Conservation (phyloP, 2,329 filamentous ascomycete species). For the Penicillium corylophilum region DNA sequence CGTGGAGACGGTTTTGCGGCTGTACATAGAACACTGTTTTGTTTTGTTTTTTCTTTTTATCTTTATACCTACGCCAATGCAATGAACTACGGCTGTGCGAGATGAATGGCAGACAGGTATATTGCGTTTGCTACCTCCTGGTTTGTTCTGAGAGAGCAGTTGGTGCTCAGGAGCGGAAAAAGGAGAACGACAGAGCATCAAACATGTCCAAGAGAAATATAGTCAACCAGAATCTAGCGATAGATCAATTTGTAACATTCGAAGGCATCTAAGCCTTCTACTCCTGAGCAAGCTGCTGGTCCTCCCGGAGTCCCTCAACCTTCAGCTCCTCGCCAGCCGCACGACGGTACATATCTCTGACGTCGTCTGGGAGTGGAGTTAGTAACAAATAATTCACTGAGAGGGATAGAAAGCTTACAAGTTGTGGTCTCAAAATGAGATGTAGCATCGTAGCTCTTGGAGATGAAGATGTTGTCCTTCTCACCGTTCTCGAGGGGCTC, state of each 20-base stretch:
- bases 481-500: slow-evolving; percentile 80
- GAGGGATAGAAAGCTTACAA: slow-evolving; percentile 41
- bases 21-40: slow-evolving; percentile 9
- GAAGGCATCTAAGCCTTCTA: slow-evolving; percentile 21
- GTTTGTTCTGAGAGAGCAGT: slow-evolving; percentile 10
- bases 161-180: slow-evolving; percentile 4
- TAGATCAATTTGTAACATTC: slow-evolving; percentile 23
- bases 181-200: slow-evolving; percentile 19
- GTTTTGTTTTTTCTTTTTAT: too few relatives aligned
- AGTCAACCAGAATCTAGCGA: slow-evolving; percentile 30
- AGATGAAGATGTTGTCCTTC: slow-evolving; percentile 93
- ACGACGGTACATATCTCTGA: slow-evolving; percentile 87
- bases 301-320: slow-evolving; percentile 82
- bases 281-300: slow-evolving; percentile 46
- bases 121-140: slow-evolving; percentile 17
- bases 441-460: slow-evolving; percentile 96
- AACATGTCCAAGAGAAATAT: slow-evolving; percentile 30
- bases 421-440: slow-evolving; percentile 95
- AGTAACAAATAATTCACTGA: background rate
- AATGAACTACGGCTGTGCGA: background rate
- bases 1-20: background rate
- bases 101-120: slow-evolving; percentile 15
- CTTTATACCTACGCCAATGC: background rate
- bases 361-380: slow-evolving; percentile 65
- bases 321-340: slow-evolving; percentile 80